These are phyloP conservation scores for Micractinium conductrix DNA, from an alignment of 139 green algal genomes.

Conservation along the genomic window DNA sequence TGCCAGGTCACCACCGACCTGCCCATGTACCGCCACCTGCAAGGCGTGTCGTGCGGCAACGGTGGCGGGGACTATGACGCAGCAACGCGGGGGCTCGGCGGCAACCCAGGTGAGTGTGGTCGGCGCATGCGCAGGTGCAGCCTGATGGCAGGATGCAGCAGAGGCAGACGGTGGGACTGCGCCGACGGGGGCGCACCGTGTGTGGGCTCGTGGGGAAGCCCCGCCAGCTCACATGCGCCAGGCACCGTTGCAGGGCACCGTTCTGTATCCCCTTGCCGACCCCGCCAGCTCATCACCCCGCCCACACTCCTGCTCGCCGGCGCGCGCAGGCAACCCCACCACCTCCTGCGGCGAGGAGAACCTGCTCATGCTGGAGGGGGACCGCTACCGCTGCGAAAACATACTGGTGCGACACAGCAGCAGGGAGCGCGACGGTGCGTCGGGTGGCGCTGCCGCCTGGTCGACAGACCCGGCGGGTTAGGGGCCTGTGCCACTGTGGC, in stretches of 20 bases:
- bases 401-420: slow-evolving; percentile 73
- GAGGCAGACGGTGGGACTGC: too few species aligned
- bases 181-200: too few species aligned
- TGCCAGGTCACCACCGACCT: slow-evolving; percentile 81
- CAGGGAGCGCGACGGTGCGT: too few species aligned
- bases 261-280: too few species aligned
- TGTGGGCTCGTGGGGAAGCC: too few species aligned
- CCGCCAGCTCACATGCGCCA: too few species aligned
- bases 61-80: slow-evolving; percentile 60
- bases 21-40: slow-evolving; percentile 66
- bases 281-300: too few species aligned
- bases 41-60: slow-evolving; percentile 42
- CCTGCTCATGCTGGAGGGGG: slow-evolving; percentile 62
- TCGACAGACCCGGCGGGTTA: too few species aligned
- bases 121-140: slow-evolving; percentile 51
- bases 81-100: slow-evolving; percentile 72
- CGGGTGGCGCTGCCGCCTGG: too few species aligned
- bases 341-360: slow-evolving; percentile 54
- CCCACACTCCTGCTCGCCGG: not conserved
- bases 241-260: too few species aligned
- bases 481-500: too few species aligned
- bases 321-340: not conserved
- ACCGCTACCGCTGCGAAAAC: slow-evolving; percentile 61
- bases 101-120: slow-evolving; percentile 40
- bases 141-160: not conserved